Evolutionary conservation across 495 filamentous ascomycete genomes (phyloP), one percentile per base, ranked within the genome.

Genomic region (Cercophora newfieldiana): DNA sequence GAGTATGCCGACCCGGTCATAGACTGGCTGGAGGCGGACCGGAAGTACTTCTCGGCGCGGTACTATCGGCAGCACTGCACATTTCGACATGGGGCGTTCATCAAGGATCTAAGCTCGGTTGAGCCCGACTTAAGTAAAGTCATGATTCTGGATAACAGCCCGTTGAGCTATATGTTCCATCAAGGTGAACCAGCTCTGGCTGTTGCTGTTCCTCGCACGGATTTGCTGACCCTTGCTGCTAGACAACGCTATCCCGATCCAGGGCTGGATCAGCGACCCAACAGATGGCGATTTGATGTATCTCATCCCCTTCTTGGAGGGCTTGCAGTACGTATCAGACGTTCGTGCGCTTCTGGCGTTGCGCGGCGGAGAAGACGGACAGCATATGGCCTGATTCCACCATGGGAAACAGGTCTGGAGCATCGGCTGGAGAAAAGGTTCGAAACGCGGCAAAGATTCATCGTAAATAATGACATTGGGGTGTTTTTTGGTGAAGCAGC

Each of bases 1-100:
- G 95, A 99, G 75, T 99, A 99, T 72, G 95, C 95, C 65, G 95
- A 99, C 79, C 95, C 95, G 10, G 95, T 99, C 48, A 97, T 99
- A 72, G 96, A 99, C 83, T 98, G 93, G 93, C 85, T 99, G 61
- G 95, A 99, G 79, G 89, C 93, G 68, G 96, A 98, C 75, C 88
- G 93, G 63, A 97, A 97, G 78, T 97, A 92, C 80, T 99, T 99
- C 78, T 87, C 89, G 18, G 90, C 87, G 22, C 83, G 96, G 71
- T 97, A 93, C 74, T 99, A 99, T 76, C 84, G 95, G 28, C 96
- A 98, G 78, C 93, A 98, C 77, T 98, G 96, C 80, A 97, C 95
- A 31, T 90, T 90, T 70, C 87, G 96, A 48, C 94, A 96, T 66
- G 94, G 94, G 31, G 93, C 94, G 14, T 99, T 96, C 68, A 97